Conservation (phyloP, 495 filamentous ascomycete genomes). For the Letharia columbiana region DNA sequence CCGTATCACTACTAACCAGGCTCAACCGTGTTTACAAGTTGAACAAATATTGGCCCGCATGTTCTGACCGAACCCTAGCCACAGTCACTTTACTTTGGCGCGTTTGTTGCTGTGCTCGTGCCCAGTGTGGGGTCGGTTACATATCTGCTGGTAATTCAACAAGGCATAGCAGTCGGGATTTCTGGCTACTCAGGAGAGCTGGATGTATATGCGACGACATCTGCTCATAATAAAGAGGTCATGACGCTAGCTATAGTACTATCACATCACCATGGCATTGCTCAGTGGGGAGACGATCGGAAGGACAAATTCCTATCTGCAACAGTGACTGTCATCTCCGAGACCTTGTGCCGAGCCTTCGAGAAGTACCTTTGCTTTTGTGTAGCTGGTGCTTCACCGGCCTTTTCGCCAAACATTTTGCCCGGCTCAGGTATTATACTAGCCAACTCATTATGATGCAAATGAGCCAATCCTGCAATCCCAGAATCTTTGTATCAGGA, state of each 20-base stretch:
- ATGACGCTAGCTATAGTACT: background rate
- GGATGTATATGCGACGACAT: background rate
- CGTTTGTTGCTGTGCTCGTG: background rate
- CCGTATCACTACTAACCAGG: background rate
- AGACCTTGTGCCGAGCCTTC: background rate
- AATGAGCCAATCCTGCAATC: background rate
- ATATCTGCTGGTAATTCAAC: background rate
- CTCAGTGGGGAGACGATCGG: no score
- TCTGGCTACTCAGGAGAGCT: background rate
- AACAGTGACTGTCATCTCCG: background rate
- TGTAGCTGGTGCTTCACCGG: background rate
- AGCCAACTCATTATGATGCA: background rate
- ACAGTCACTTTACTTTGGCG: background rate
- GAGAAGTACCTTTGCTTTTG: background rate
- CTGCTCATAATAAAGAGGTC: background rate
- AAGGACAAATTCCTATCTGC: background rate
- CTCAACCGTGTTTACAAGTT: background rate
- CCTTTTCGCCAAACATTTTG: background rate
- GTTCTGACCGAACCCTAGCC: background rate
- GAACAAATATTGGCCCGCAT: background rate
- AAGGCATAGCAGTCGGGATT: background rate
- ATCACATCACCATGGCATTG: background rate
- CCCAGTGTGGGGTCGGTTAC: background rate
- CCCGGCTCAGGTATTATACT: background rate
- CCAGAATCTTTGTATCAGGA: background rate